phyloP scores from a whole-genome alignment of 192 early-diverging fungal species.

The Diversispora epigaea region DNA sequence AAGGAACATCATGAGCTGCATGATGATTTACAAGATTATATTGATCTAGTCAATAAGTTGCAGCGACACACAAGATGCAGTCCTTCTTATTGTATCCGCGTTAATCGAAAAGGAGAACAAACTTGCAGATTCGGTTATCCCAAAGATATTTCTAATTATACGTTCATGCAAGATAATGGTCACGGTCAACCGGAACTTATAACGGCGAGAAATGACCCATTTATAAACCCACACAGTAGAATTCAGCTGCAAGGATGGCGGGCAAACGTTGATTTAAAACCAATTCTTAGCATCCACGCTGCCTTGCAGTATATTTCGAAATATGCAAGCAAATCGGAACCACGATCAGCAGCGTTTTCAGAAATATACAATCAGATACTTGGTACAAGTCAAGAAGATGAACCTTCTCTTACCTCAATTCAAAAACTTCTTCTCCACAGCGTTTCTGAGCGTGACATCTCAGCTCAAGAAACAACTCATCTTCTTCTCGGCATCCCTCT shows the following conservation, averaged over 20 bases:
- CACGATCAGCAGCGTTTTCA: background rate
- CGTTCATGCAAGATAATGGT: background rate
- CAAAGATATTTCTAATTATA: background rate
- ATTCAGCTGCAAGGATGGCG: background rate
- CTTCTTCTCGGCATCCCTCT: background rate
- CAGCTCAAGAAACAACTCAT: background rate
- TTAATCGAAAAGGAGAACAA: too few relatives aligned
- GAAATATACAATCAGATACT: conserved; percentile 5
- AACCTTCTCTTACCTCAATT: background rate
- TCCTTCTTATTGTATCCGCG: too few relatives aligned
- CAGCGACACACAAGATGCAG: too few relatives aligned
- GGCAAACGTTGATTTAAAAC: conserved; percentile 5
- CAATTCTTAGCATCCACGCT: background rate
- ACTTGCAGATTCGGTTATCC: too few relatives aligned
- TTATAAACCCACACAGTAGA: conserved; percentile 8
- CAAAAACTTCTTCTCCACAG: conserved; percentile 17
- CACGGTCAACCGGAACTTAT: background rate
- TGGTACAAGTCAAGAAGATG: background rate
- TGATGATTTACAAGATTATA: too few relatives aligned
- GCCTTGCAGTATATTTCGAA: background rate
- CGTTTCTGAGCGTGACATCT: background rate
- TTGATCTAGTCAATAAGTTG: too few relatives aligned
- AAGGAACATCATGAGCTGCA: too few relatives aligned
- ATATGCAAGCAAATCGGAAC: conserved; percentile 2
- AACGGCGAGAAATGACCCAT: background rate